These are phyloP conservation scores for Podospora appendiculata DNA, from an alignment of 495 filamentous ascomycete species.

Conservation along the genomic window DNA sequence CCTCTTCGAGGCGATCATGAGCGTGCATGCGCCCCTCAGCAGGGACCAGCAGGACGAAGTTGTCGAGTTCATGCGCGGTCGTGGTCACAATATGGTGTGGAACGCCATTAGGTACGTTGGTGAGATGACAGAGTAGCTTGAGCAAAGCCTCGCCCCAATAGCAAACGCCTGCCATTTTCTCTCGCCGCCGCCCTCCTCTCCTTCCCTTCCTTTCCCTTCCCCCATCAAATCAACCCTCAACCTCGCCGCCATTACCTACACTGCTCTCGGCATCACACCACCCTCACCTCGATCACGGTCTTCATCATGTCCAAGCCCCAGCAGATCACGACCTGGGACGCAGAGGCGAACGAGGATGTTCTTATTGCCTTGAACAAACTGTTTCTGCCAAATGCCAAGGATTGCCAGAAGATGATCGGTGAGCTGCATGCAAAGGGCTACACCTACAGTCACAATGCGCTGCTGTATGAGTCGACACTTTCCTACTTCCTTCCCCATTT, in stretches of 20 bases:
- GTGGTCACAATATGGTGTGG: conserved; percentile 22
- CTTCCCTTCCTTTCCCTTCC: not conserved
- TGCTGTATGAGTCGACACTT: conserved; percentile 23
- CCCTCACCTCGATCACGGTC: not conserved
- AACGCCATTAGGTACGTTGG: conserved; percentile 29
- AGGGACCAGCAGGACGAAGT: conserved; percentile 24
- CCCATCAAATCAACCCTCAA: not conserved
- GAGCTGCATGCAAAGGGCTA: conserved; percentile 16
- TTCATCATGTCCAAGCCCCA: not conserved
- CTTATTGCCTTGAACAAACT: conserved; percentile 14
- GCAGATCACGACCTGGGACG: conserved; percentile 12
- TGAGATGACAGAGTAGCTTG: not conserved
- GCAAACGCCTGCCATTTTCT: not conserved
- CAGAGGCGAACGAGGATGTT: conserved; percentile 14
- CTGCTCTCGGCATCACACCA: not conserved
- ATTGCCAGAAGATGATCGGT: conserved; percentile 10
- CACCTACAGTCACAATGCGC: conserved; percentile 17
- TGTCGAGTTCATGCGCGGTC: conserved; percentile 10
- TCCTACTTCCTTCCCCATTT: not conserved
- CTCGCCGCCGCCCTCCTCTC: not conserved
- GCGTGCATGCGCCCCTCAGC: conserved; percentile 6
- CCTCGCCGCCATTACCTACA: not conserved
- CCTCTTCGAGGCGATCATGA: conserved; percentile 20
- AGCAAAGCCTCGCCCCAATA: not conserved
- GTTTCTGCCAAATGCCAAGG: conserved; percentile 10